Conservation (phyloP, 306 rosid species). For the Sicyos baderoa region DNA sequence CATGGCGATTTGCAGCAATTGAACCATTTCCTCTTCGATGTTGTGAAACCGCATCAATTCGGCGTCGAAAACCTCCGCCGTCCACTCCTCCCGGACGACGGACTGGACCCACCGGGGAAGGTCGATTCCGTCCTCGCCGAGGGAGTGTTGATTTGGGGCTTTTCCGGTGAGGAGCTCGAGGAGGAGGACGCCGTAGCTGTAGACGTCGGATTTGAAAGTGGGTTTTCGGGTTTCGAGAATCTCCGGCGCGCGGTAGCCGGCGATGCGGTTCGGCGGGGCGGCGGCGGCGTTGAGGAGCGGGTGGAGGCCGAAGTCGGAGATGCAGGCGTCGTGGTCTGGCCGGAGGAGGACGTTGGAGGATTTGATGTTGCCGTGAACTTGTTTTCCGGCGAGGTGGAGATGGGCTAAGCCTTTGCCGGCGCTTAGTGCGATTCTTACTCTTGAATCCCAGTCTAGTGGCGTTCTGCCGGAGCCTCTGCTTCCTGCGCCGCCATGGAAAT, state of each 20-base stretch:
- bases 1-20: constrained; percentile 84
- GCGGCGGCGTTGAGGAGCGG: constrained; percentile 56
- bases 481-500: constrained; percentile 32
- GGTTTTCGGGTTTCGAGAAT: constrained; percentile 61
- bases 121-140: constrained; percentile 89
- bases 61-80: constrained; percentile 89
- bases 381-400: constrained; percentile 72
- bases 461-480: constrained; percentile 93
- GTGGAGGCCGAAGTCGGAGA: constrained; percentile 77
- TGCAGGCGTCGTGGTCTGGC: constrained; percentile 47
- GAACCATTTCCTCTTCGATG: constrained; percentile 97
- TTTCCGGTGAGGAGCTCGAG: constrained; percentile 85
- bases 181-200: constrained; percentile 78
- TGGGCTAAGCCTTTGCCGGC: constrained; percentile 59
- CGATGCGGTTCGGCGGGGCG: constrained; percentile 52
- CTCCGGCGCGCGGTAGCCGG: constrained; percentile 91
- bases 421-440: constrained; percentile 65
- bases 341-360: constrained; percentile 81
- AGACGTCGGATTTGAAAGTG: constrained; percentile 85
- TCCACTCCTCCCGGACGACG: constrained; percentile 95
- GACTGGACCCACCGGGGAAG: constrained; percentile 97
- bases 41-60: constrained; percentile 87
- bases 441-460: constrained; percentile 80
- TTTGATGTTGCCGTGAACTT: constrained; percentile 84
- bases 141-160: constrained; percentile 87